A percentile compares a stretch with the other conserved stretches of the same genome.
Conservation (phyloP, 2,329 filamentous ascomycete genomes). For the Aspergillus sp. region DNA sequence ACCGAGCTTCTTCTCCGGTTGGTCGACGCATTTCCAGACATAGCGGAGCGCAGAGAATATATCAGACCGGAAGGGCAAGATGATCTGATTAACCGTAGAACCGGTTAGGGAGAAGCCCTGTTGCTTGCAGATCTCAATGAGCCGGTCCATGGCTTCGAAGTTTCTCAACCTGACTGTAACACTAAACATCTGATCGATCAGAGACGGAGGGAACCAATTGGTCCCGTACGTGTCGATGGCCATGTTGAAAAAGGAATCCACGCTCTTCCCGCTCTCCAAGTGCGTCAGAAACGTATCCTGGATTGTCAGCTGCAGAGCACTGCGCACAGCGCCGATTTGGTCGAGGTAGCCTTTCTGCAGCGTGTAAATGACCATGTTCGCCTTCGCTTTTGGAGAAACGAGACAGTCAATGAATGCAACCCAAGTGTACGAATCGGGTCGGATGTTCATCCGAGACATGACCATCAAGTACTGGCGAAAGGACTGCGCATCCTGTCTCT, state of each 20-base stretch:
- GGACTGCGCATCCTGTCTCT: conserved; percentile 35
- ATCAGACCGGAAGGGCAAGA: conserved; percentile 26
- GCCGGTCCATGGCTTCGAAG: conserved; percentile 23
- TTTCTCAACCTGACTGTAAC: conserved; percentile 27
- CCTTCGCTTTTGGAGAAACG: conserved; percentile 27
- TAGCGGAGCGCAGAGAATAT: conserved; percentile 24
- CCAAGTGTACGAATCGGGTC: conserved; percentile 45
- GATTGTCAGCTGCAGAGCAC: conserved; percentile 30
- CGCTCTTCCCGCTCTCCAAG: conserved; percentile 31
- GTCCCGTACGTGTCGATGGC: conserved; percentile 37
- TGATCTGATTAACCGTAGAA: conserved; percentile 27
- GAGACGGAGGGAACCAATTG: conserved; percentile 36
- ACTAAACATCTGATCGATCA: conserved; percentile 40
- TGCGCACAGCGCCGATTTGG: conserved; percentile 21
- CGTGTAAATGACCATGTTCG: conserved; percentile 31
- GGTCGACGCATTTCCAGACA: conserved; percentile 21
- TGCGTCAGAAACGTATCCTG: conserved; percentile 31
- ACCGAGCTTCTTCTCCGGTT: conserved; percentile 18
- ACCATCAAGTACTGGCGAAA: conserved; percentile 38
- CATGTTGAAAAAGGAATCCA: conserved; percentile 36
- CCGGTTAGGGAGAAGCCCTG: conserved; percentile 26
- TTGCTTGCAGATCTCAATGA: conserved; percentile 32
- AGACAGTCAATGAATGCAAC: conserved; percentile 35
- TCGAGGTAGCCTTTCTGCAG: conserved; percentile 30
- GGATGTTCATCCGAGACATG: conserved; percentile 39